Percentiles rank a stretch among this genome's conserved stretches.
These are phyloP conservation scores for Claviceps sp. DNA, from an alignment of 2,329 filamentous ascomycete genomes.

Conservation along the genomic window DNA sequence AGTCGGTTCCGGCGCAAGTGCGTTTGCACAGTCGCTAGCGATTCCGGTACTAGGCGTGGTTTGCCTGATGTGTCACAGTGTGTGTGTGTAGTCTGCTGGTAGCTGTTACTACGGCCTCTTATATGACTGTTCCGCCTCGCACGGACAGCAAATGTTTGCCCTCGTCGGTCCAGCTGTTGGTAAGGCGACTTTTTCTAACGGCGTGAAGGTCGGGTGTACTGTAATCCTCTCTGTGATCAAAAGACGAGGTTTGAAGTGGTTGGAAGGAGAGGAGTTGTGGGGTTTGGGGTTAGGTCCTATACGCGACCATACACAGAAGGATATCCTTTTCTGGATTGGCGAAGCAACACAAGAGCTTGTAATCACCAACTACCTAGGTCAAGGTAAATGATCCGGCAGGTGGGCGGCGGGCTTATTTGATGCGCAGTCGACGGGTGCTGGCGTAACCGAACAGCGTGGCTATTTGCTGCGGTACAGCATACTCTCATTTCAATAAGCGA, in stretches of 20 bases:
- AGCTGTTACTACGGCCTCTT: neutral
- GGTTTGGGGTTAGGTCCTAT: neutral
- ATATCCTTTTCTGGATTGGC: neutral
- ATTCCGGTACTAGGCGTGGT: neutral
- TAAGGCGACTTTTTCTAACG: neutral
- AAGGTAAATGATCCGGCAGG: neutral
- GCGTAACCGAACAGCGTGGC: neutral
- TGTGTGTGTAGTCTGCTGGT: constrained; percentile 2
- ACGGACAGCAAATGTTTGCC: neutral
- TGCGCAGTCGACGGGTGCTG: neutral
- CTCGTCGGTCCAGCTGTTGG: neutral
- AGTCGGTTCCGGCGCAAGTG: neutral
- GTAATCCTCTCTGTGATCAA: neutral
- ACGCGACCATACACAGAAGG: neutral
- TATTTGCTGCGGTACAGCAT: neutral
- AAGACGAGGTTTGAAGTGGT: neutral
- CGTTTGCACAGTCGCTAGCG: neutral
- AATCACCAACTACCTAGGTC: neutral
- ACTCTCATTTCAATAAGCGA: neutral
- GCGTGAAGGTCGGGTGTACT: neutral
- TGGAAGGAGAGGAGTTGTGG: neutral
- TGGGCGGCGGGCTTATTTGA: neutral
- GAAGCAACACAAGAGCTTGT: neutral
- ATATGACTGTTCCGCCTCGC: neutral
- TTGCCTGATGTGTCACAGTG: constrained; percentile 4